phyloP scores from a whole-genome alignment of 148 eudicot species.

The Selenicereus undatus region DNA sequence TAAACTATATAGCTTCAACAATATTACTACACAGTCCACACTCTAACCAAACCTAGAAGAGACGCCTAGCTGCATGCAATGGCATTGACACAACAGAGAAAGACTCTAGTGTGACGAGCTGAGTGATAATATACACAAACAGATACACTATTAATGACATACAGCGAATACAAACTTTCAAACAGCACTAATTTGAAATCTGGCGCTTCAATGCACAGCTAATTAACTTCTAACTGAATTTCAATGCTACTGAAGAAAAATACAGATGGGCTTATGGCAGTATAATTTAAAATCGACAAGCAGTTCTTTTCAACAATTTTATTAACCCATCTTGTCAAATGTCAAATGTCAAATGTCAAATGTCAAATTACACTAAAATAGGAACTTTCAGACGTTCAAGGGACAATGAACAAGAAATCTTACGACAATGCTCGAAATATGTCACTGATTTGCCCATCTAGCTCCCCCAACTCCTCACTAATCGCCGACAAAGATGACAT shows the following conservation, averaged over 20 bases:
- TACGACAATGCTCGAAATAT: constrained; percentile 87
- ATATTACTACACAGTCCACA: too few relatives aligned
- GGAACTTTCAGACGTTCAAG: neutral
- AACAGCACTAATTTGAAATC: neutral
- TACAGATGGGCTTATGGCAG: neutral
- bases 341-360: neutral
- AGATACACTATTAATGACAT: neutral
- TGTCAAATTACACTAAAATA: neutral
- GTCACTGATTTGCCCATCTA: constrained; percentile 84
- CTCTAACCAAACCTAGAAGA: too few relatives aligned
- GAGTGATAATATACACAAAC: too few relatives aligned
- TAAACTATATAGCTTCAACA: too few relatives aligned
- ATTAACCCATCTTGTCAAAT: neutral
- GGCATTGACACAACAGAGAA: too few relatives aligned
- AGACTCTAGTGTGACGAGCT: too few relatives aligned
- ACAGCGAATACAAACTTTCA: neutral
- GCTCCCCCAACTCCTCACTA: constrained; percentile 88
- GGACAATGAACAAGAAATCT: constrained; percentile 22
- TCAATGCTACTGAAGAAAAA: neutral
- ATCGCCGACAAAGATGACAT: constrained; percentile 63
- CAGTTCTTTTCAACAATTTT: neutral
- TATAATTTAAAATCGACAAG: neutral
- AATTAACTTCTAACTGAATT: neutral
- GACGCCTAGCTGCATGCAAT: too few relatives aligned
- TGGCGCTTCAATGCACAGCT: neutral